Evolutionary conservation across 1,284 basidiomycete species (phyloP).

Genomic region (Irpex sp.): DNA sequence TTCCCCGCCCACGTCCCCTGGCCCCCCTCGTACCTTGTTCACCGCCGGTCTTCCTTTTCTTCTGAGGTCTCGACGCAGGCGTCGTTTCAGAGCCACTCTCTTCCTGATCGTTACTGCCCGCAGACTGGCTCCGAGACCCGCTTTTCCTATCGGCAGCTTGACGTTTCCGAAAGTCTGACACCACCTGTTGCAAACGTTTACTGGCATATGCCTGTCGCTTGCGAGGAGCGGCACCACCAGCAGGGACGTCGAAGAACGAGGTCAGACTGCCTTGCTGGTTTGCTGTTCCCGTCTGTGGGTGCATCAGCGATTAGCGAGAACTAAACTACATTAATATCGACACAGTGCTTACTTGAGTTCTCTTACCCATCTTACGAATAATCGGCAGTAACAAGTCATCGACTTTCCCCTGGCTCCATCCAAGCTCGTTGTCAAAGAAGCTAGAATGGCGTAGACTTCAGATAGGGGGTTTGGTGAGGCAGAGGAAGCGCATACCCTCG

Average conservation of each 20-base stretch:
- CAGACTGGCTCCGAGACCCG: constrained; percentile 4
- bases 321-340: background rate
- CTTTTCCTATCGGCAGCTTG: constrained; percentile 23
- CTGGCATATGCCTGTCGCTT: constrained; percentile 77
- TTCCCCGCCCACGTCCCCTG: constrained; percentile 4
- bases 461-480: background rate
- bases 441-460: constrained; percentile 34
- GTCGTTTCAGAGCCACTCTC: constrained; percentile 10
- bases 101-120: constrained; percentile 11
- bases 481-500: constrained; percentile 52
- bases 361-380: constrained; percentile 84
- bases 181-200: constrained; percentile 86
- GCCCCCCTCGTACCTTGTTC: constrained; percentile 13
- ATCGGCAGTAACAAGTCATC: constrained; percentile 92
- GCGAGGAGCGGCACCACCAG: constrained; percentile 70
- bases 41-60: constrained; percentile 27
- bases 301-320: background rate
- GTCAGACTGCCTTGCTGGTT: constrained; percentile 62
- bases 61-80: constrained; percentile 16
- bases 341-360: constrained; percentile 51
- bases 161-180: constrained; percentile 74
- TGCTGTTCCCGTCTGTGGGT: constrained; percentile 2
- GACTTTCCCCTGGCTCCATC: constrained; percentile 84
- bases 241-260: constrained; percentile 54
- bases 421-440: constrained; percentile 80